A percentile compares a stretch with the other conserved stretches of the same genome.
Conservation (phyloP, 805 yeast genomes). For the Jamesozyma hellenica region DNA sequence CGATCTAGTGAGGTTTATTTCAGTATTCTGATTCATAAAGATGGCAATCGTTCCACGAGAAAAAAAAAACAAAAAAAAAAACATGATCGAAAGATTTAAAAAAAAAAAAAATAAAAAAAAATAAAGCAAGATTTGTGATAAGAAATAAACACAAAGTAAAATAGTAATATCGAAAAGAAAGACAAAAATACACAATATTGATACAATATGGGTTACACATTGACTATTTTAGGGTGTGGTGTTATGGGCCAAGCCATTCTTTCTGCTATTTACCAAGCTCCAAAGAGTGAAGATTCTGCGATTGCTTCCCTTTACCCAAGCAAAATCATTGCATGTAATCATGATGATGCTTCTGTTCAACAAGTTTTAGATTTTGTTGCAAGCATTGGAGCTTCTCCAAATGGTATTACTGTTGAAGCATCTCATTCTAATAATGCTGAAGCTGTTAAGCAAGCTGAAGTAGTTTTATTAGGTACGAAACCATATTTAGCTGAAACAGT, state of each 20-base stretch:
- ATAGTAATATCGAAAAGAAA: constrained; percentile 2
- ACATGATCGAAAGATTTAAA: no score
- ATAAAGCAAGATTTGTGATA: no score
- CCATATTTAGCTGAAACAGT: constrained; percentile 69
- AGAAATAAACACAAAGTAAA: neutral
- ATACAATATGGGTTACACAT: constrained; percentile 36
- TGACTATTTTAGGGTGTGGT: constrained; percentile 85
- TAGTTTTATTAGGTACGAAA: constrained; percentile 77
- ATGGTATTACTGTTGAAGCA: constrained; percentile 42
- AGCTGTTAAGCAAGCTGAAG: constrained; percentile 56
- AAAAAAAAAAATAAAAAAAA: no score
- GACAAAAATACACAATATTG: no score
- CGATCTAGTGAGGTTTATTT: no score
- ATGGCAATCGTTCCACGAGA: no score
- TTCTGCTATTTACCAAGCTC: constrained; percentile 43
- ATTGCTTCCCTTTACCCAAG: constrained; percentile 44
- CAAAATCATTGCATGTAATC: constrained; percentile 69
- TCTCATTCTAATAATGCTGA: constrained; percentile 42
- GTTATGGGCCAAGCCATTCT: constrained; percentile 92
- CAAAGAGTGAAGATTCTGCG: constrained; percentile 18
- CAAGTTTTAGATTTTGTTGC: constrained; percentile 41
- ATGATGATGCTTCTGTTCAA: constrained; percentile 33
- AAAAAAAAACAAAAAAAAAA: no score
- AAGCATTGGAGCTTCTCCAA: constrained; percentile 34
- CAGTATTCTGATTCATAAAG: no score